Evolutionary conservation across 306 rosid species (phyloP).

Genomic region (Prunus mume): DNA sequence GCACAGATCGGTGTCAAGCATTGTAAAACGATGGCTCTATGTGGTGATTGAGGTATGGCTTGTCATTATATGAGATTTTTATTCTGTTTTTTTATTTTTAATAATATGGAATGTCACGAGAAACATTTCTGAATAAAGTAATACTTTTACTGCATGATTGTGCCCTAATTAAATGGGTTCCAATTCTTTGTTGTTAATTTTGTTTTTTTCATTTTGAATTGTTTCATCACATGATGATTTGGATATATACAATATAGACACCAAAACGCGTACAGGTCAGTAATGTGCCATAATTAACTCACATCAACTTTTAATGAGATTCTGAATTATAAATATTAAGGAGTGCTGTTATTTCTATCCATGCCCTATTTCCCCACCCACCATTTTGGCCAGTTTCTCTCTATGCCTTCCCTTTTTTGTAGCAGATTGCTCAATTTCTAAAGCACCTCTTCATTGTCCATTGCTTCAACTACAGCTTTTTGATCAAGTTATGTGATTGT

Average conservation of each 20-base stretch:
- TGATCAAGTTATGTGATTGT: too few species aligned
- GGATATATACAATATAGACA: slow-evolving; percentile 24
- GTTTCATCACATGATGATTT: slow-evolving; percentile 27
- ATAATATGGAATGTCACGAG: slow-evolving; percentile 71
- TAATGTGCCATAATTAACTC: slow-evolving; percentile 27
- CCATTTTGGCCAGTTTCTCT: too few species aligned
- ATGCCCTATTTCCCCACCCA: too few species aligned
- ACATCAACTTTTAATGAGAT: slow-evolving; percentile 5
- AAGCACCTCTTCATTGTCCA: too few species aligned
- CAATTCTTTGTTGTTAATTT: slow-evolving; percentile 16
- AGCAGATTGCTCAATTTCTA: too few species aligned
- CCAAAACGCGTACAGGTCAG: slow-evolving; percentile 53
- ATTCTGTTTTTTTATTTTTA: slow-evolving; percentile 16
- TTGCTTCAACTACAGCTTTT: too few species aligned
- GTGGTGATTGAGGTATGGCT: slow-evolving; percentile 3
- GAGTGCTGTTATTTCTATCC: too few species aligned
- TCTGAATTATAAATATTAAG: neutral
- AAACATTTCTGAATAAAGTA: slow-evolving; percentile 52
- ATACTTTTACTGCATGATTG: slow-evolving; percentile 45
- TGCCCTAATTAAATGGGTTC: slow-evolving; percentile 29
- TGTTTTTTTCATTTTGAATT: slow-evolving; percentile 30
- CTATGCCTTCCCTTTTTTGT: too few species aligned
- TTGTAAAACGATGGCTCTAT: neutral
- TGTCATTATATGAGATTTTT: slow-evolving; percentile 28
- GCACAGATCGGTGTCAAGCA: neutral